Conservation (phyloP, 1,284 basidiomycete species). For the Pulveroboletus sp. region DNA sequence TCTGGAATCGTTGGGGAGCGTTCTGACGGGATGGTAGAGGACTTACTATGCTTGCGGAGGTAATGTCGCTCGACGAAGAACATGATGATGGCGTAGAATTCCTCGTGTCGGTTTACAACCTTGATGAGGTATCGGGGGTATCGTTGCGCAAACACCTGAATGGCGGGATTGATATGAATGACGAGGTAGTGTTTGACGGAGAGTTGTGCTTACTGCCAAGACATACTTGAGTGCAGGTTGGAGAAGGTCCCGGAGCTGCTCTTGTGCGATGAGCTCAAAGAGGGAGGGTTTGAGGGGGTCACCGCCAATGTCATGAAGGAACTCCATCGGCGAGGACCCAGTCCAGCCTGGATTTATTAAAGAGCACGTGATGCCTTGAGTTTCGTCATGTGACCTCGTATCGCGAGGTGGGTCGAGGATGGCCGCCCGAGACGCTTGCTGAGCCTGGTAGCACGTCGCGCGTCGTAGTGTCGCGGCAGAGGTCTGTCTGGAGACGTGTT, state of each 20-base stretch:
- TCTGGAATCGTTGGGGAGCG: slow-evolving; percentile 44
- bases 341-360: neutral
- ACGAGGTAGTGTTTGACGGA: neutral
- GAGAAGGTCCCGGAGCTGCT: slow-evolving; percentile 89
- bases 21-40: neutral
- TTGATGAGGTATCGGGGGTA: slow-evolving; percentile 92
- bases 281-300: slow-evolving; percentile 85
- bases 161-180: slow-evolving; percentile 5
- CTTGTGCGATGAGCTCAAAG: slow-evolving; percentile 95
- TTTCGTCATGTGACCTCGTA: slow-evolving; percentile 29
- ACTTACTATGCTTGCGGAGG: slow-evolving; percentile 77
- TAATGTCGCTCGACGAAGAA: slow-evolving; percentile 90
- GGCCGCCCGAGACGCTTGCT: no score
- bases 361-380: slow-evolving; percentile 29
- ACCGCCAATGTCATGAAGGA: slow-evolving; percentile 71
- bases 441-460: no score
- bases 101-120: slow-evolving; percentile 94
- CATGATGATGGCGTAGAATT: slow-evolving; percentile 90
- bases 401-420: no score
- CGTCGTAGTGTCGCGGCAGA: no score
- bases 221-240: slow-evolving; percentile 97
- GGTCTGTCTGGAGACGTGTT: no score
- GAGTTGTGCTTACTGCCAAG: slow-evolving; percentile 65
- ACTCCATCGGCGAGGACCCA: slow-evolving; percentile 59
- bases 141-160: slow-evolving; percentile 90